phyloP scores from a whole-genome alignment of 192 early-diverging fungal genomes.

The Geranomyces michiganensis region DNA sequence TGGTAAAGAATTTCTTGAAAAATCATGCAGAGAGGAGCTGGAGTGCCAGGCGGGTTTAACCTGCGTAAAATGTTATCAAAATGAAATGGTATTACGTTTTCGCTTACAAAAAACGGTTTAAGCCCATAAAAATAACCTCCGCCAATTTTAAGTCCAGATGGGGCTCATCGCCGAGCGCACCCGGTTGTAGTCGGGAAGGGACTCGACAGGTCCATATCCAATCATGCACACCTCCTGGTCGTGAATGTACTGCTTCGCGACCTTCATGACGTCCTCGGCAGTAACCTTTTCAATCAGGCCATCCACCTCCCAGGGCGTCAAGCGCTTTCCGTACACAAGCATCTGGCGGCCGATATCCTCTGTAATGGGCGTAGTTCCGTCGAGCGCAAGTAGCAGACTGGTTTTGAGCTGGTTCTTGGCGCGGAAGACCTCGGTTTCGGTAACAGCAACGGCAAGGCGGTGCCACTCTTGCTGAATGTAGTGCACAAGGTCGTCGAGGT shows the following conservation, averaged over 20 bases:
- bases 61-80: too few relatives aligned
- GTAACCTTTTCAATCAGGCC: conserved; percentile 81
- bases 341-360: conserved; percentile 99
- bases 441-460: conserved; percentile 81
- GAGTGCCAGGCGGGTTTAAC: too few relatives aligned
- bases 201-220: conserved; percentile 87
- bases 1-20: too few relatives aligned
- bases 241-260: conserved; percentile 86
- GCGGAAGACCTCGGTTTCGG: conserved; percentile 89
- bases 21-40: too few relatives aligned
- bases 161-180: conserved; percentile 81
- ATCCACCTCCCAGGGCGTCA: conserved; percentile 88
- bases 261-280: conserved; percentile 83
- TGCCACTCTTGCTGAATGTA: conserved; percentile 92
- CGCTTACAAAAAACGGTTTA: too few relatives aligned
- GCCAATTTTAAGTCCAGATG: conserved; percentile 36
- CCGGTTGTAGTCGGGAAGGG: conserved; percentile 86
- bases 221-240: conserved; percentile 82
- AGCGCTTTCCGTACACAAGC: conserved; percentile 87
- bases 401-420: conserved; percentile 99
- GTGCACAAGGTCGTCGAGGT: conserved; percentile 86
- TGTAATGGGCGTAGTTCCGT: conserved; percentile 92
- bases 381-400: conserved; percentile 82
- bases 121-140: too few relatives aligned
- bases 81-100: too few relatives aligned